Evolutionary conservation across 2,329 filamentous ascomycete species (phyloP).

Genomic region (Aureobasidium vineae): DNA sequence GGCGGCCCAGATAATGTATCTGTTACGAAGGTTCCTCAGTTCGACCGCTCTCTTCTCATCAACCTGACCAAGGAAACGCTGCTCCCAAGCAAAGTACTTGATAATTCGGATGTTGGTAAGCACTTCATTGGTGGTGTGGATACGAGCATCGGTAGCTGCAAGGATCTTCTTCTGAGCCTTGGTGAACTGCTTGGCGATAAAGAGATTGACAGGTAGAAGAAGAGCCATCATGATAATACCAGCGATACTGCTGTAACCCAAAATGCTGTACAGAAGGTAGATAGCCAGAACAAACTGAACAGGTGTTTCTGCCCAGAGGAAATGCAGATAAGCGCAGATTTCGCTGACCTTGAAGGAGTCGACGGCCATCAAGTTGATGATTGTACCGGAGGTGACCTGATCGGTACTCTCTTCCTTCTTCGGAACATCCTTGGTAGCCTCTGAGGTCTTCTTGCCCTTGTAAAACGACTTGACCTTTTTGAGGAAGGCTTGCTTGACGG

Average conservation of each 20-base stretch:
- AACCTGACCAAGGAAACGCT: slow-evolving; percentile 80
- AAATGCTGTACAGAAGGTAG: slow-evolving; percentile 78
- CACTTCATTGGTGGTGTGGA: slow-evolving; percentile 95
- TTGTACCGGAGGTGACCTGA: slow-evolving; percentile 92
- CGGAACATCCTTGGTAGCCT: slow-evolving; percentile 44
- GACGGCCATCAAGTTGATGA: slow-evolving; percentile 99
- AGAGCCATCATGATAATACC: slow-evolving; percentile 88
- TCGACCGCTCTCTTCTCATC: slow-evolving; percentile 83
- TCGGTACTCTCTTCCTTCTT: slow-evolving; percentile 47
- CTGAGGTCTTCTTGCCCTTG: slow-evolving; percentile 59
- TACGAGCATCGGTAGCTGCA: slow-evolving; percentile 89
- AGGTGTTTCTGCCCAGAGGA: slow-evolving; percentile 87
- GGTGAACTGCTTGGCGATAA: slow-evolving; percentile 81
- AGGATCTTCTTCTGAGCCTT: slow-evolving; percentile 87
- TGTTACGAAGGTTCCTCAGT: slow-evolving; percentile 70
- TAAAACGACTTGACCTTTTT: slow-evolving; percentile 52
- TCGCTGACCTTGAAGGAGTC: slow-evolving; percentile 99
- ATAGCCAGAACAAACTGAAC: slow-evolving; percentile 83
- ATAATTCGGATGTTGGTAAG: slow-evolving; percentile 98
- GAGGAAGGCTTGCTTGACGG: slow-evolving; percentile 43
- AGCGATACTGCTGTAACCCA: slow-evolving; percentile 90
- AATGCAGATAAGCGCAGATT: slow-evolving; percentile 91
- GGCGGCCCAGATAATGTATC: slow-evolving; percentile 87
- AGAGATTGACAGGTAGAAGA: slow-evolving; percentile 85
- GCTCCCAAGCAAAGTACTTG: slow-evolving; percentile 99